Evolutionary conservation across 108 stramenopile species (phyloP).

Genomic region (Stephanodiscus triporus): DNA sequence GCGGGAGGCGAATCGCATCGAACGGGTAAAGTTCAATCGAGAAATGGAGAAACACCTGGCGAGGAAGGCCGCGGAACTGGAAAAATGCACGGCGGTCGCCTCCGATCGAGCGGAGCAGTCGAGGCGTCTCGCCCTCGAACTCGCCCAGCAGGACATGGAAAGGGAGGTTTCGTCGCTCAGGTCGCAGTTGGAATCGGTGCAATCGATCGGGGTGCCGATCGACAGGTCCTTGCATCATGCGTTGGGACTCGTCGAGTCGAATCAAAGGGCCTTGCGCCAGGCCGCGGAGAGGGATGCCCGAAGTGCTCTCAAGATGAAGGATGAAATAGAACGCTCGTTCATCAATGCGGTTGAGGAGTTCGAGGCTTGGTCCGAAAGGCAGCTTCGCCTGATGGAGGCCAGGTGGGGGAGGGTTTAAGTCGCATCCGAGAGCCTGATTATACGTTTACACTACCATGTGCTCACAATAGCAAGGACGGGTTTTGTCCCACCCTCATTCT

Average conservation of each 20-base stretch:
- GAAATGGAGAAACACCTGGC: conserved; percentile 24
- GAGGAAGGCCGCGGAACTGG: conserved; percentile 25
- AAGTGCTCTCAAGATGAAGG: conserved; percentile 16
- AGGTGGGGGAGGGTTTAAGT: not conserved
- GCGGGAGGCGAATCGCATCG: conserved; percentile 1
- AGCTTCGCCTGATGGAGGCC: conserved; percentile 21
- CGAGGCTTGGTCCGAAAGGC: conserved; percentile 20
- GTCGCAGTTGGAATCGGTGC: conserved; percentile 17
- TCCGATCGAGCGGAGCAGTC: conserved; percentile 26
- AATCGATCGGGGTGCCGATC: conserved; percentile 12
- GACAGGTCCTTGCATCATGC: conserved; percentile 15
- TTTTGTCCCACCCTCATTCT: too few relatives aligned
- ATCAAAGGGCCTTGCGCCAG: conserved; percentile 18
- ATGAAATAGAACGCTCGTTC: conserved; percentile 17
- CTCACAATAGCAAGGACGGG: too few relatives aligned
- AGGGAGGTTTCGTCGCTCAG: conserved; percentile 20
- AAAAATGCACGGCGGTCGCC: conserved; percentile 17
- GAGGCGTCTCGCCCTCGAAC: conserved; percentile 21
- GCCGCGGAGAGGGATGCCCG: conserved; percentile 21
- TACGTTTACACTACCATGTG: too few relatives aligned
- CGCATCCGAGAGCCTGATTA: too few relatives aligned
- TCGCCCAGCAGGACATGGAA: conserved; percentile 17
- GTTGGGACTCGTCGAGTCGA: conserved; percentile 24
- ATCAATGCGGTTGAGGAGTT: conserved; percentile 20
- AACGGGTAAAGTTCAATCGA: conserved; percentile 14